A percentile compares a stretch with the other conserved stretches of the same genome.
These are phyloP conservation scores for Neophaeococcomyces mojaviensis DNA, from an alignment of 2,329 filamentous ascomycete species.

Conservation along the genomic window DNA sequence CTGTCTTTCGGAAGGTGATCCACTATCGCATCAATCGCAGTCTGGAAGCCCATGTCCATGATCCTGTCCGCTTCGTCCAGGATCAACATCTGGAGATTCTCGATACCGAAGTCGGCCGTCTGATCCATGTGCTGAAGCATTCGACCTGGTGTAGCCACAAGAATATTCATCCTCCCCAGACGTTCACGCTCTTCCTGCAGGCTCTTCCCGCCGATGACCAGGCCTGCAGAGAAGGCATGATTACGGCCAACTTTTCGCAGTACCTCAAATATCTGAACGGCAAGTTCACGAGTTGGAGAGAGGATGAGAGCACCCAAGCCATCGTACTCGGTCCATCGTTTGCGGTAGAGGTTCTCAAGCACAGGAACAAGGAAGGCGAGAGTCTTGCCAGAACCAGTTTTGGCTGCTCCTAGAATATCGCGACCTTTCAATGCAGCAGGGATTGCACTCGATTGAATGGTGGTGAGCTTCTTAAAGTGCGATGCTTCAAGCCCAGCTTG, in stretches of 20 bases:
- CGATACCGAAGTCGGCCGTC: conserved; percentile 80
- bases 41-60: conserved; percentile 94
- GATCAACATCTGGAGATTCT: conserved; percentile 86
- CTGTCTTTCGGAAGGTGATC: conserved; percentile 79
- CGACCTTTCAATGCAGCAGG: conserved; percentile 74
- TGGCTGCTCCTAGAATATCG: conserved; percentile 89
- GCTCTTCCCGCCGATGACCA: conserved; percentile 90
- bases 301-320: conserved; percentile 88
- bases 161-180: conserved; percentile 85
- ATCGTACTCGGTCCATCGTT: conserved; percentile 83
- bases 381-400: conserved; percentile 93
- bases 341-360: conserved; percentile 82
- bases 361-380: conserved; percentile 87
- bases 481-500: conserved; percentile 70
- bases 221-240: conserved; percentile 82
- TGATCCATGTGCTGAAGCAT: conserved; percentile 96
- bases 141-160: conserved; percentile 88
- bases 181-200: conserved; percentile 80
- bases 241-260: conserved; percentile 81
- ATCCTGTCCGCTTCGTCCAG: conserved; percentile 94
- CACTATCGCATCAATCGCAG: conserved; percentile 81
- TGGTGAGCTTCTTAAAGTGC: conserved; percentile 84
- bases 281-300: conserved; percentile 87
- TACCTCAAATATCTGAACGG: conserved; percentile 95
- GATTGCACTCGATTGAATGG: conserved; percentile 85